These are phyloP conservation scores for Physaria fendleri DNA, from an alignment of 345 rosid genomes.

Conservation along the genomic window DNA sequence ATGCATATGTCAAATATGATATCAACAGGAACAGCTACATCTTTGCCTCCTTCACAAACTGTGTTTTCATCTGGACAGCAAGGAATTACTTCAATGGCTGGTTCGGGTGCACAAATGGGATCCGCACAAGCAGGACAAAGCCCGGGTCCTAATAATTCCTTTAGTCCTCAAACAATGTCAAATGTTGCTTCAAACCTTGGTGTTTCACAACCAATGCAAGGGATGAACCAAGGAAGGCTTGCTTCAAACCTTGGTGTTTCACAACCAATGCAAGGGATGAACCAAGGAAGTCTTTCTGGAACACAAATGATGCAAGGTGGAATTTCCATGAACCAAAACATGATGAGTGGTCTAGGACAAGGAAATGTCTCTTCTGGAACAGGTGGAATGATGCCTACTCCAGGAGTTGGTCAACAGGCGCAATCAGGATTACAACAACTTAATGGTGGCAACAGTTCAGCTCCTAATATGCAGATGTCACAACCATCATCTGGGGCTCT, in stretches of 20 bases:
- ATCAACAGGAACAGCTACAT: conserved; percentile 72
- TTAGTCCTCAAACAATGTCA: conserved; percentile 44
- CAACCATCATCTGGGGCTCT: conserved; percentile 64
- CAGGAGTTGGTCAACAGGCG: conserved; percentile 78
- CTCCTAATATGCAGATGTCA: conserved; percentile 58
- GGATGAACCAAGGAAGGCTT: conserved; percentile 79
- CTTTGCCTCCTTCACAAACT: conserved; percentile 74
- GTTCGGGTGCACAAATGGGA: conserved; percentile 62
- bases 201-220: conserved; percentile 66
- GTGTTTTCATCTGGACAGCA: conserved; percentile 80
- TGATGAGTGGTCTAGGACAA: conserved; percentile 66
- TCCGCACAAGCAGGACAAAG: conserved; percentile 58
- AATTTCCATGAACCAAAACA: conserved; percentile 66
- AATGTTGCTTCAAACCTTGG: conserved; percentile 64
- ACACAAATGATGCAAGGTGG: conserved; percentile 76
- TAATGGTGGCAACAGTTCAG: conserved; percentile 52
- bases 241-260: conserved; percentile 70
- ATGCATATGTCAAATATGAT: conserved; percentile 98
- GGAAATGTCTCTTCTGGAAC: conserved; percentile 62
- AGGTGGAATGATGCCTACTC: conserved; percentile 80
- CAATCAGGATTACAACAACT: conserved; percentile 65
- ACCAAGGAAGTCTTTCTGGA: conserved; percentile 77
- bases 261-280: conserved; percentile 72
- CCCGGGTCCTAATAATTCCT: conserved; percentile 39
- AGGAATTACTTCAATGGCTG: conserved; percentile 51